Evolutionary conservation across 2,329 filamentous ascomycete species (phyloP).

Genomic region (Aspergillus fumigatus): DNA sequence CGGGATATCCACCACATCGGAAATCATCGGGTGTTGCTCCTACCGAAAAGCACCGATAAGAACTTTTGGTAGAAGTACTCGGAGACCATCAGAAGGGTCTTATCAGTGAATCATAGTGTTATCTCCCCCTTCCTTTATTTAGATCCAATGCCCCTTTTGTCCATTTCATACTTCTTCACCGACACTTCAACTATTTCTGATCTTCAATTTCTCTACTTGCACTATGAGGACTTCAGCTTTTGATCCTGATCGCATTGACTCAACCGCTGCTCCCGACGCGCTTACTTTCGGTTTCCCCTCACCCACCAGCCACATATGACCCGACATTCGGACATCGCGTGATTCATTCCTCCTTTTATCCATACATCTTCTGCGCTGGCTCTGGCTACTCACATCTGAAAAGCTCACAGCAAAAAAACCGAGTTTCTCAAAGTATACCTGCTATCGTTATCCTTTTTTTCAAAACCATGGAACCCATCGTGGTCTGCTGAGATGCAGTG

Average conservation of each 20-base stretch:
- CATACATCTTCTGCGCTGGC: neutral
- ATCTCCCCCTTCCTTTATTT: slow-evolving; percentile 3
- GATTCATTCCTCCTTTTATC: slow-evolving; percentile 5
- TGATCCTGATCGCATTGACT: neutral
- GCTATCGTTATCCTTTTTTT: neutral
- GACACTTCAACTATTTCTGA: slow-evolving; percentile 8
- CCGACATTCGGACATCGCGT: slow-evolving; percentile 9
- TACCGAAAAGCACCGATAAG: neutral
- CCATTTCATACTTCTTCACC: slow-evolving; percentile 8
- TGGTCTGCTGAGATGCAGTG: neutral
- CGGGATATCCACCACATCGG: neutral
- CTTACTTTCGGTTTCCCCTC: slow-evolving; percentile 11
- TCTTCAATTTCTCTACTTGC: slow-evolving; percentile 1
- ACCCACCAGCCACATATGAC: slow-evolving; percentile 2
- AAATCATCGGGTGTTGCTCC: neutral
- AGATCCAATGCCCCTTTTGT: neutral
- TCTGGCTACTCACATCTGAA: neutral
- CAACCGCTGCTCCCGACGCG: neutral
- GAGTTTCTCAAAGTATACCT: neutral
- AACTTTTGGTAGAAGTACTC: no score
- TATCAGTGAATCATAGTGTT: slow-evolving; percentile 7
- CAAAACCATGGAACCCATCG: neutral
- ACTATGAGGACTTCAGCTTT: neutral
- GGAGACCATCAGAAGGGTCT: neutral
- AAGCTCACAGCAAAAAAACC: neutral